These are phyloP conservation scores for Venturiaceae sp. DNA, from an alignment of 2,329 filamentous ascomycete species.

Conservation along the genomic window DNA sequence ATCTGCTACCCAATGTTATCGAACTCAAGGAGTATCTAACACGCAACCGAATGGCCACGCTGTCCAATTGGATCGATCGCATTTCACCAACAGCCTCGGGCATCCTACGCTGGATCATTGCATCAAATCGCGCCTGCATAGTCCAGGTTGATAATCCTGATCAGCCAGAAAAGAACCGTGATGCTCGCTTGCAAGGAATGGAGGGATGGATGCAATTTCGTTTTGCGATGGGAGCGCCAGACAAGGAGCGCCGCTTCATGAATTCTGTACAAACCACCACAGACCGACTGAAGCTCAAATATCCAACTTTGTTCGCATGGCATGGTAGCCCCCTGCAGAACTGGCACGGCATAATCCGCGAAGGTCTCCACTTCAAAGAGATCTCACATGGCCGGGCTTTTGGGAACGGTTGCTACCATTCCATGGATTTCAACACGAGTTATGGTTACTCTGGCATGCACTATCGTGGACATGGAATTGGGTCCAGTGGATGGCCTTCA, in stretches of 20 bases:
- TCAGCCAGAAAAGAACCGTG: slow-evolving; percentile 21
- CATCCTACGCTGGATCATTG: slow-evolving; percentile 77
- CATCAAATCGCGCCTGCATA: slow-evolving; percentile 82
- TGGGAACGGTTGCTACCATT: slow-evolving; percentile 79
- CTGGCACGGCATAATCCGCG: slow-evolving; percentile 84
- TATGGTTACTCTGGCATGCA: slow-evolving; percentile 33
- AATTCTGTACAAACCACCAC: slow-evolving; percentile 38
- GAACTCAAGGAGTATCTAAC: slow-evolving; percentile 45
- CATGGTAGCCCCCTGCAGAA: slow-evolving; percentile 70
- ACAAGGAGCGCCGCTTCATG: slow-evolving; percentile 72
- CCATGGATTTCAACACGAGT: slow-evolving; percentile 49
- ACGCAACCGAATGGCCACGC: slow-evolving; percentile 24
- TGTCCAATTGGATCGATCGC: slow-evolving; percentile 44
- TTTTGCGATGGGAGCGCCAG: slow-evolving; percentile 78
- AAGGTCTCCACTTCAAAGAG: slow-evolving; percentile 65
- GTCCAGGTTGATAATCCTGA: slow-evolving; percentile 54
- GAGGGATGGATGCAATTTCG: slow-evolving; percentile 67
- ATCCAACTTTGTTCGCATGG: slow-evolving; percentile 75
- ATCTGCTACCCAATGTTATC: slow-evolving; percentile 51
- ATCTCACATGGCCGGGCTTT: slow-evolving; percentile 55
- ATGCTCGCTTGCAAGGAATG: slow-evolving; percentile 54
- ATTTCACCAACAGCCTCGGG: slow-evolving; percentile 58
- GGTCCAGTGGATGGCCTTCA: slow-evolving; percentile 45
- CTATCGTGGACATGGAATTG: neutral
- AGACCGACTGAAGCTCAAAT: slow-evolving; percentile 27